Base-by-base conservation (phyloP, 169 alveolate genomes). In the Eimeria brunetti region DNA sequence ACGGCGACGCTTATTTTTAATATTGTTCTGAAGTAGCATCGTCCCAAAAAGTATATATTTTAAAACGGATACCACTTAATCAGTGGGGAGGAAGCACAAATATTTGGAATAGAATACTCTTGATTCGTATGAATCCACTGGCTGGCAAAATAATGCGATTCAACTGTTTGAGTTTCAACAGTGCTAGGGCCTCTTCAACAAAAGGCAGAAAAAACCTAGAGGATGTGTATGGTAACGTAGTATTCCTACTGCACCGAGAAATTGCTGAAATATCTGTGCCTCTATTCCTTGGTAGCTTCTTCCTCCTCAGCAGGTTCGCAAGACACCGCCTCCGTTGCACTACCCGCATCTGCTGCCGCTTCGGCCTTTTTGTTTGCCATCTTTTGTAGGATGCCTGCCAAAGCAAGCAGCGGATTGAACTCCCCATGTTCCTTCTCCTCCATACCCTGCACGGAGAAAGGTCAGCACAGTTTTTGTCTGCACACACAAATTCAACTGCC, bases 351-450 rank as follows among this genome's bases (percentile, higher is more conserved):
- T 38, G 58, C 22, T 24, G 67, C 88, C 20, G 67, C 38, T 78
- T 49, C 88, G 49, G 88, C 22, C 62, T 41, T 49, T 41, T 49
- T 78, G 41, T 78, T 41, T 18, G 88, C 88, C 88, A 78, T 14
- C 44, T 49, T 78, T 38, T 78, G 64, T 8, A 78, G 44, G 33
- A 78, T 78, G 58, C 56, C 62, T 18, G 88, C 88, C 46, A 78
- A 27, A 9, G 64, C 67, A 46, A 78, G 67, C 38, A 78, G 67
- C 38, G 88, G 88, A 2, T 78, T 78, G 22, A 78, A 78, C 41
- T 49, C 64, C n/a, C 67, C 88, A 41, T 62, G 38, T 18, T 41
- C 9, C 44, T 24, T 20, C 64, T 78, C 46, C 62, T 49, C 14
- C 11, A 18, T 7, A 0, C 30, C 62, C 88, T 44, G 88, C 44